phyloP scores from a whole-genome alignment of 73 alveolate genomes.

The Durusdinium trenchii region DNA sequence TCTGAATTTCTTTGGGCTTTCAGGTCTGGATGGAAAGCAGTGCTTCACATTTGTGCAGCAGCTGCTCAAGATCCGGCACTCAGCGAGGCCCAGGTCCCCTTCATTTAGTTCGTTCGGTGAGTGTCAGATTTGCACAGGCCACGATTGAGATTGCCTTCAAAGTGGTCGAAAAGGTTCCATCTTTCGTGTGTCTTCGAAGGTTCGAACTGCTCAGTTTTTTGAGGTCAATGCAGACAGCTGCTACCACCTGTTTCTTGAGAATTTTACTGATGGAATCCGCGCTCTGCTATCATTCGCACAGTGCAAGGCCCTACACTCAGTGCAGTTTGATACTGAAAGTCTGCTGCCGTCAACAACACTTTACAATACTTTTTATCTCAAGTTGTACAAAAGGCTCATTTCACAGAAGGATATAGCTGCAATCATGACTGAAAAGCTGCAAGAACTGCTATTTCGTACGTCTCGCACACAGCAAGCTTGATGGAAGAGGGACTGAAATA shows the following conservation, averaged over 20 bases:
- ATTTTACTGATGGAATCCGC: constrained; percentile 92
- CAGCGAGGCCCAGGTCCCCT: constrained; percentile 44
- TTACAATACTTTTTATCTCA: too few relatives aligned
- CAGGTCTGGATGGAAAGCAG: constrained; percentile 97
- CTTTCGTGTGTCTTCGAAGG: background rate
- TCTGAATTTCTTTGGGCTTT: background rate
- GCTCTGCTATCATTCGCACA: constrained; percentile 89
- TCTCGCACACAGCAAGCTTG: too few relatives aligned
- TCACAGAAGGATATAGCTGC: background rate
- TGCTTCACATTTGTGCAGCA: constrained; percentile 97
- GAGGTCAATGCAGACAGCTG: constrained; percentile 80
- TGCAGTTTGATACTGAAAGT: background rate
- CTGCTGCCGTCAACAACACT: background rate
- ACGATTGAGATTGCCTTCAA: constrained; percentile 89
- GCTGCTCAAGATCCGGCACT: constrained; percentile 96
- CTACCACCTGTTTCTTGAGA: constrained; percentile 74
- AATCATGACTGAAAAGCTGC: background rate
- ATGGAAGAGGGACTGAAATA: too few relatives aligned
- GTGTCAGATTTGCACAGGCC: constrained; percentile 31
- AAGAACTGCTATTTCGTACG: too few relatives aligned
- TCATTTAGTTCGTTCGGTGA: background rate
- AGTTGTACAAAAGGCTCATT: background rate
- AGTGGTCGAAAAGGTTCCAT: constrained; percentile 78
- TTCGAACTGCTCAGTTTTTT: background rate
- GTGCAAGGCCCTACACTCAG: constrained; percentile 70